Conservation (phyloP, 331 rosid species). For the Cucumis variabilis region DNA sequence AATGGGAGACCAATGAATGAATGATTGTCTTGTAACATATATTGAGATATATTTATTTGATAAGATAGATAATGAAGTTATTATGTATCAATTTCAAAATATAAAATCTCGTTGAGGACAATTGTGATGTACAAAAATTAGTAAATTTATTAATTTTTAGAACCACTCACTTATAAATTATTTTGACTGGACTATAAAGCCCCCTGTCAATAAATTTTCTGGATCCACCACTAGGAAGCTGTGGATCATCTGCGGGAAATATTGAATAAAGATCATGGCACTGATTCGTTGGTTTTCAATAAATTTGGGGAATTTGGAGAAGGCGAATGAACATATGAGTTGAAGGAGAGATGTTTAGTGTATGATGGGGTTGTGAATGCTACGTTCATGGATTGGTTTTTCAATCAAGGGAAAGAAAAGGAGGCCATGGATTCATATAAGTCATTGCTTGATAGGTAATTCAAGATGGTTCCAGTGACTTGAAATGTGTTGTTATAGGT, state of each 20-base stretch:
- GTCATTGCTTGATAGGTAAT: constrained; percentile 72
- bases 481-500: constrained; percentile 86
- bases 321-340: constrained; percentile 89
- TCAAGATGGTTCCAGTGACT: constrained; percentile 83
- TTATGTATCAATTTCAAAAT: no score
- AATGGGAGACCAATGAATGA: no score
- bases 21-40: no score
- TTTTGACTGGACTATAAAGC: no score
- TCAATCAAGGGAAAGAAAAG: constrained; percentile 59
- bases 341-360: constrained; percentile 85
- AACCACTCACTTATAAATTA: no score
- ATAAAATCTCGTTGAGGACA: no score
- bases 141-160: no score
- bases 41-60: no score
- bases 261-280: constrained; percentile 85
- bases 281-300: constrained; percentile 86
- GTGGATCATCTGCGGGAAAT: constrained; percentile 88
- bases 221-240: no score
- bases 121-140: no score
- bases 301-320: constrained; percentile 76
- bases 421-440: constrained; percentile 93
- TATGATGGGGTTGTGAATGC: constrained; percentile 93
- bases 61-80: no score
- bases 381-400: constrained; percentile 92
- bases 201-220: no score